Evolutionary conservation across 2,329 filamentous ascomycete genomes (phyloP).

Genomic region (Trichophyton schoenleinii): DNA sequence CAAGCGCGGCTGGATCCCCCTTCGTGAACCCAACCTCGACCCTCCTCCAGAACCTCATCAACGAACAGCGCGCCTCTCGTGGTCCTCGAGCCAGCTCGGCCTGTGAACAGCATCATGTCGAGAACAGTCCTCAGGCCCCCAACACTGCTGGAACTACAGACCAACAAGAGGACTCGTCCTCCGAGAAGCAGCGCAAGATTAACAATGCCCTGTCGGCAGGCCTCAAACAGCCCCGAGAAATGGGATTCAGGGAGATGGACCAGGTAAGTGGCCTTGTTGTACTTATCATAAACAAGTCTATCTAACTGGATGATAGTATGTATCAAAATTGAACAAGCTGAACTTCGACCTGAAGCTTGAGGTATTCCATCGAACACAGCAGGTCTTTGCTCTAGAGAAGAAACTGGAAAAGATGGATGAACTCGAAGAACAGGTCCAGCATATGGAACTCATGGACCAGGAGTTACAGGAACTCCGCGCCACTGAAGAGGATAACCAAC

Average conservation of each 20-base stretch:
- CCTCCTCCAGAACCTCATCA: constrained; percentile 29
- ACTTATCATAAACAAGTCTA: not conserved
- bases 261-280: constrained; percentile 20
- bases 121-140: constrained; percentile 16
- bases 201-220: constrained; percentile 21
- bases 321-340: constrained; percentile 33
- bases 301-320: constrained; percentile 21
- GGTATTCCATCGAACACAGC: constrained; percentile 29
- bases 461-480: constrained; percentile 28
- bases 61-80: constrained; percentile 30
- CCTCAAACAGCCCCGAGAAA: constrained; percentile 26
- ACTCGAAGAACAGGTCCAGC: constrained; percentile 25
- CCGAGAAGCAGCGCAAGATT: constrained; percentile 25
- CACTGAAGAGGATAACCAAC: constrained; percentile 25
- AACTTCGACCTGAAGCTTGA: constrained; percentile 35
- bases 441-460: constrained; percentile 21
- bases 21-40: constrained; percentile 29
- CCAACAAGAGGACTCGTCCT: constrained; percentile 22
- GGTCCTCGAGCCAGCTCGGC: constrained; percentile 17
- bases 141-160: constrained; percentile 13
- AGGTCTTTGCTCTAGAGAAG: constrained; percentile 25
- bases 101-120: constrained; percentile 16
- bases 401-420: constrained; percentile 28
- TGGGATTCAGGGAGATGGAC: constrained; percentile 33
- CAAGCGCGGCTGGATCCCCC: constrained; percentile 19